Evolutionary conservation across 345 rosid species (phyloP).

Genomic region (Turritis glabra): DNA sequence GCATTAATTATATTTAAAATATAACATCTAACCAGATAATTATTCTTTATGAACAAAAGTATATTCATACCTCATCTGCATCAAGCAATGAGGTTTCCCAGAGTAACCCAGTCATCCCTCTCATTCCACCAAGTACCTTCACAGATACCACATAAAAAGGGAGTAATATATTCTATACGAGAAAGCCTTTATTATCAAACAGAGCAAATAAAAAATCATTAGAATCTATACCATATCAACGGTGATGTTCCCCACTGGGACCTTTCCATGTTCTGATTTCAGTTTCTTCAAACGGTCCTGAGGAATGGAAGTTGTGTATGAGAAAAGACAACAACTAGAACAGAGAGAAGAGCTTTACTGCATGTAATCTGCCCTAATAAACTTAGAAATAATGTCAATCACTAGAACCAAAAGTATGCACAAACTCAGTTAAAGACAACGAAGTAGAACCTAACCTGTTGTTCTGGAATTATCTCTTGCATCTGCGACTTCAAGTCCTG

Average conservation of each 20-base stretch:
- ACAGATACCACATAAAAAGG: background rate
- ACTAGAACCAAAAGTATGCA: background rate
- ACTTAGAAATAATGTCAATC: background rate
- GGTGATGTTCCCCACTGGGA: slow-evolving; percentile 78
- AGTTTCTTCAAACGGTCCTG: slow-evolving; percentile 91
- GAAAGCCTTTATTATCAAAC: background rate
- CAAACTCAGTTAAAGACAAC: background rate
- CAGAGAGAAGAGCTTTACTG: background rate
- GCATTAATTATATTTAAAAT: background rate
- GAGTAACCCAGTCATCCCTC: slow-evolving; percentile 94
- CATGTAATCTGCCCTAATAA: background rate
- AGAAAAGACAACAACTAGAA: background rate
- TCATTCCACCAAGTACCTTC: slow-evolving; percentile 98
- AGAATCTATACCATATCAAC: slow-evolving; percentile 70
- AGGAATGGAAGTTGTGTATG: background rate
- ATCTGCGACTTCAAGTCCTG: slow-evolving; percentile 86
- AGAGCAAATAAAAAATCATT: background rate
- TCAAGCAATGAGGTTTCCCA: slow-evolving; percentile 98
- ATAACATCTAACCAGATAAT: background rate
- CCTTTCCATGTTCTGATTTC: slow-evolving; percentile 76
- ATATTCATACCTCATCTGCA: slow-evolving; percentile 72
- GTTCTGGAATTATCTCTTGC: slow-evolving; percentile 84
- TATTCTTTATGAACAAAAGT: background rate
- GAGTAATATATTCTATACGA: background rate
- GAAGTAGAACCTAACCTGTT: slow-evolving; percentile 56